These are phyloP conservation scores for Phytophthora tubulina DNA, from an alignment of 352 stramenopile genomes.

Conservation along the genomic window DNA sequence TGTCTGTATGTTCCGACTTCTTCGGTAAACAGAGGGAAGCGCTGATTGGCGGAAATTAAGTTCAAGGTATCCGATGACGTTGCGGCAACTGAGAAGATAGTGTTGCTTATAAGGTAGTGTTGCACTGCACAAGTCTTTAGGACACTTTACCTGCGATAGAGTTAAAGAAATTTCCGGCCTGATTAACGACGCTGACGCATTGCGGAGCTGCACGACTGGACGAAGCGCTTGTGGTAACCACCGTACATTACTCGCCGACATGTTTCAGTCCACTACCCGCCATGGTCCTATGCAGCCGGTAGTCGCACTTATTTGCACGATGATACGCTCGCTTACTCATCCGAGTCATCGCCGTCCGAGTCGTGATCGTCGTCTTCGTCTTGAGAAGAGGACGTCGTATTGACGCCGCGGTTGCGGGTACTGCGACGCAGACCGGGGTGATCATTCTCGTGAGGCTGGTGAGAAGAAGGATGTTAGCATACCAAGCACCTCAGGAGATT, in stretches of 20 bases:
- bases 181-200: background rate
- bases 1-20: conserved; percentile 14
- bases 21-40: background rate
- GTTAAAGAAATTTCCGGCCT: background rate
- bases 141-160: background rate
- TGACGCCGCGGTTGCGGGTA: conserved; percentile 26
- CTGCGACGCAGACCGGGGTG: conserved; percentile 33
- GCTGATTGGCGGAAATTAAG: conserved; percentile 33
- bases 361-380: conserved; percentile 24
- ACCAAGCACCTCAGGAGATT: background rate
- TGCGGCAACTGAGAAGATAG: background rate
- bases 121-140: too few relatives aligned
- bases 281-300: conserved; percentile 2
- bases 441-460: conserved; percentile 30
- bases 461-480: conserved; percentile 12
- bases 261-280: conserved; percentile 7
- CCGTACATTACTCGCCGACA: conserved; percentile 1
- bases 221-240: background rate
- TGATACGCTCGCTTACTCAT: conserved; percentile 17
- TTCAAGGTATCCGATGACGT: conserved; percentile 17
- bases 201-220: conserved; percentile 10
- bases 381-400: conserved; percentile 29
- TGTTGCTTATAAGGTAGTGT: background rate
- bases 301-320: conserved; percentile 13
- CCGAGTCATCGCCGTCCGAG: conserved; percentile 19